Base-by-base conservation (phyloP, 2,329 filamentous ascomycete genomes). In the Pyrenochaeta sp. region DNA sequence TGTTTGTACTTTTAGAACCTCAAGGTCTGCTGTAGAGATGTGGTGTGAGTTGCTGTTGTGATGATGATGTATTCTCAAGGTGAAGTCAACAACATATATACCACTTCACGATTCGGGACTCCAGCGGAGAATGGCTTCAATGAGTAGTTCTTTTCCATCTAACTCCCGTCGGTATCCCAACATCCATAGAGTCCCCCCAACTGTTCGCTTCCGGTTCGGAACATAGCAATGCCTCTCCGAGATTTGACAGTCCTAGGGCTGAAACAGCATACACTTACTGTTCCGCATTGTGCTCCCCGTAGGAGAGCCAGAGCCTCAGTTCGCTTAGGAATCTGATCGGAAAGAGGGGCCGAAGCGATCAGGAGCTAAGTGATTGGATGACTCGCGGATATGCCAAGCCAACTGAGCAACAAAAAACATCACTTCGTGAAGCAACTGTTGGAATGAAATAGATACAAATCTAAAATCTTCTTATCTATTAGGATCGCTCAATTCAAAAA, bases 21-120 rank as follows among this genome's bases (percentile, higher is more conserved):
- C 58, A 51, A 48, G 47, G 50, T 51, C 52, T 56, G 54, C 61
- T 50, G 49, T 54, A 48, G 50, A 50, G 58, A 61, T 65, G 63
- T 57, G 58, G 60, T 60, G 54, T 50, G 51, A 51, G 48, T 52
- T 54, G 48, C 50, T 54, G 52, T 62, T 58, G 50, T 62, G 65
- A 62, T 72, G 66, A 66, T 72, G 50, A 59, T 58, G 46, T 55
- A 55, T 30, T 65, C 49, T 6, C 47, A 51, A 60, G 47, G 54
- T 62, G 62, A 66, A 65, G 52, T 58, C 46, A 36, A 57, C 40
- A 45, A 62, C 59, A 70, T 75, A 76, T 71, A 77, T 77, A 76
- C 60, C 65, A 39, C 59, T 66, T 62, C 49, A 47, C 54, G 44
- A 67, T 64, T 67, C 72, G 72, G 73, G 59, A 75, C 66, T 65